Evolutionary conservation across 768 basidiomycete genomes (phyloP).

Genomic region (Lyophyllum shimeji): DNA sequence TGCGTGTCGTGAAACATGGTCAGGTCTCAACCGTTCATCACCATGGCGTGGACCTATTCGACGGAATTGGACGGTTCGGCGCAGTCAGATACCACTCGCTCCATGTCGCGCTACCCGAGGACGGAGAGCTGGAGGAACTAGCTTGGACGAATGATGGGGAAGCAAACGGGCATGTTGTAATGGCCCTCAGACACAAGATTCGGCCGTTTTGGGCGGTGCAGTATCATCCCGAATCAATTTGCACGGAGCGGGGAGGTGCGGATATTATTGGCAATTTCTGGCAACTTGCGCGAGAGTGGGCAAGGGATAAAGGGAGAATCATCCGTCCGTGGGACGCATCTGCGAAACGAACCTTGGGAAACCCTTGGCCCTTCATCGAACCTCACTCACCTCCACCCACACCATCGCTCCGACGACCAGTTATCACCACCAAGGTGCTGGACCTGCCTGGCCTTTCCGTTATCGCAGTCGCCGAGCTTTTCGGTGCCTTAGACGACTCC

Average conservation of each 20-base stretch:
- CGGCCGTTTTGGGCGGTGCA: conserved; percentile 87
- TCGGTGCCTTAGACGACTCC: conserved; percentile 57
- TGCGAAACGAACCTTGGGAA: conserved; percentile 39
- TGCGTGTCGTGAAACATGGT: conserved; percentile 76
- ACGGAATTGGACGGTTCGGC: conserved; percentile 48
- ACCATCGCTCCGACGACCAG: conserved; percentile 18
- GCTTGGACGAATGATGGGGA: conserved; percentile 72
- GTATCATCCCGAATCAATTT: conserved; percentile 85
- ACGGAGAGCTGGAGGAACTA: conserved; percentile 57
- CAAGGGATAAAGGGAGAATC: conserved; percentile 33
- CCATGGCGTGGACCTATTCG: conserved; percentile 57
- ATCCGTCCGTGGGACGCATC: conserved; percentile 40
- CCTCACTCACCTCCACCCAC: conserved; percentile 24
- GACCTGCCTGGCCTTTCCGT: conserved; percentile 42
- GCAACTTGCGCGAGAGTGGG: conserved; percentile 64
- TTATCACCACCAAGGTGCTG: conserved; percentile 36
- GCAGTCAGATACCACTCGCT: conserved; percentile 85
- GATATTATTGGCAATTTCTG: conserved; percentile 75
- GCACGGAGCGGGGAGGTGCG: conserved; percentile 68
- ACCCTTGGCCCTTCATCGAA: conserved; percentile 56
- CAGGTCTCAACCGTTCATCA: conserved; percentile 69
- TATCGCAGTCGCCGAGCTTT: conserved; percentile 55
- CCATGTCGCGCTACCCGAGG: conserved; percentile 49
- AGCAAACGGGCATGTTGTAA: conserved; percentile 69
- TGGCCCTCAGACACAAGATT: conserved; percentile 65